Base-by-base conservation (phyloP, 345 rosid genomes). In the Toxicodendron radicans region DNA sequence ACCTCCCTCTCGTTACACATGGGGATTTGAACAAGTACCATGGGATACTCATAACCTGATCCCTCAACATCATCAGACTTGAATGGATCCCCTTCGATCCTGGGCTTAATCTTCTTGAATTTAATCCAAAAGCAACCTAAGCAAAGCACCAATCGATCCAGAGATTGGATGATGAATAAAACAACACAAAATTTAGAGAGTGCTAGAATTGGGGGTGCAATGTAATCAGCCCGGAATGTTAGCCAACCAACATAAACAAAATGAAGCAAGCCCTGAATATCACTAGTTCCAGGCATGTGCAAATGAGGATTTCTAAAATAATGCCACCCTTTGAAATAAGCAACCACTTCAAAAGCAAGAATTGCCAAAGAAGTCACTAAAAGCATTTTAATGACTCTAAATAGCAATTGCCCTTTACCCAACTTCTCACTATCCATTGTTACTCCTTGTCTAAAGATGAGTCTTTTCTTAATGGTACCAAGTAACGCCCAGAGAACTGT, bases 21-120 rank as follows among this genome's bases (percentile, higher is more conserved):
- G 53, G 97, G 97, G 30, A 91, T 89, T 83, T 91, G 97, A 79
- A 92, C 95, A 79, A 92, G 97, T 83, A 88, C 93, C 94, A 82
- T 88, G 41, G 97, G 97, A 67, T 87, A 90, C 76, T 70, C 81
- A 73, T 45, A 85, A 11, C 83, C 75, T 5, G 85, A 74, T 64
- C 87, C 85, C 70, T 90, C 92, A 63, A 80, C 85, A 81, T 85
- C 92, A 75, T 71, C 85, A 18, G 85, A 77, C 76, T 80, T 78
- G 76, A 87, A 90, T 7, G 91, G 87, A 71, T 88, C 79, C 56
- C 86, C 88, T 10, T 79, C 81, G 23, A 92, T 82, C 48, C 73
- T 84, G 0, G 92, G 93, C 77, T 86, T 88, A 62, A 92, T 87
- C 74, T 87, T 92, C 86, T 86, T 92, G 71, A 62, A 84, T 74